These are phyloP conservation scores for Catunica adiposa DNA, from an alignment of 2,329 filamentous ascomycete species.

Conservation along the genomic window DNA sequence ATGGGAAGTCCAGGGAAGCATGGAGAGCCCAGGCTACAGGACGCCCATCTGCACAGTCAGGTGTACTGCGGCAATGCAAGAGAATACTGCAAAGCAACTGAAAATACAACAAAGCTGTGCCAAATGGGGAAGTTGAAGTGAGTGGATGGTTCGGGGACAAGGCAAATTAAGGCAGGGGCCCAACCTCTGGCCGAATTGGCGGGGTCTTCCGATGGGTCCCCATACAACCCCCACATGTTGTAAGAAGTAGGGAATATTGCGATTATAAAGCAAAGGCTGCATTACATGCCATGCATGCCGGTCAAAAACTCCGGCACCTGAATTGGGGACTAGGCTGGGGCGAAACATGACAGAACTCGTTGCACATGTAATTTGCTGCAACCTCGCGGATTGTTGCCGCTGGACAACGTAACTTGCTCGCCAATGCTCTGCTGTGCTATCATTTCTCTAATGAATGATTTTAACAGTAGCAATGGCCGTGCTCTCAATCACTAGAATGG, in stretches of 20 bases:
- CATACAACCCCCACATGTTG: constrained; percentile 9
- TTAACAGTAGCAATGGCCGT: too few relatives aligned
- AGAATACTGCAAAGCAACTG: constrained; percentile 2
- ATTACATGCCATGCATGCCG: not conserved
- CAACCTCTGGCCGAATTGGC: not conserved
- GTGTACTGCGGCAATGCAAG: not conserved
- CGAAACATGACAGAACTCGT: constrained; percentile 4
- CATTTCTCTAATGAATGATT: too few relatives aligned
- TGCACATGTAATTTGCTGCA: not conserved
- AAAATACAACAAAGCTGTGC: not conserved
- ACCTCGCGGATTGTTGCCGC: not conserved
- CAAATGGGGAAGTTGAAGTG: not conserved
- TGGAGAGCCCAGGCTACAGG: not conserved
- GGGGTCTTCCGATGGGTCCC: not conserved
- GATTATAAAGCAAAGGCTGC: constrained; percentile 10
- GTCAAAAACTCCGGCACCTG: not conserved
- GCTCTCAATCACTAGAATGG: too few relatives aligned
- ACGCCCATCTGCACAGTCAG: too few relatives aligned
- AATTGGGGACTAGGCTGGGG: not conserved
- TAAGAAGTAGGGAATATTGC: constrained; percentile 7
- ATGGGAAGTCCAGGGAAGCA: too few relatives aligned
- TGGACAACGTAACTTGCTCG: not conserved
- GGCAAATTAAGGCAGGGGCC: not conserved
- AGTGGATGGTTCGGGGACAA: not conserved
- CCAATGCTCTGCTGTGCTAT: too few relatives aligned